Percentiles rank a stretch among this genome's conserved stretches.
Evolutionary conservation across 2,329 filamentous ascomycete species (phyloP).

Genomic region (Ascochyta lentis): DNA sequence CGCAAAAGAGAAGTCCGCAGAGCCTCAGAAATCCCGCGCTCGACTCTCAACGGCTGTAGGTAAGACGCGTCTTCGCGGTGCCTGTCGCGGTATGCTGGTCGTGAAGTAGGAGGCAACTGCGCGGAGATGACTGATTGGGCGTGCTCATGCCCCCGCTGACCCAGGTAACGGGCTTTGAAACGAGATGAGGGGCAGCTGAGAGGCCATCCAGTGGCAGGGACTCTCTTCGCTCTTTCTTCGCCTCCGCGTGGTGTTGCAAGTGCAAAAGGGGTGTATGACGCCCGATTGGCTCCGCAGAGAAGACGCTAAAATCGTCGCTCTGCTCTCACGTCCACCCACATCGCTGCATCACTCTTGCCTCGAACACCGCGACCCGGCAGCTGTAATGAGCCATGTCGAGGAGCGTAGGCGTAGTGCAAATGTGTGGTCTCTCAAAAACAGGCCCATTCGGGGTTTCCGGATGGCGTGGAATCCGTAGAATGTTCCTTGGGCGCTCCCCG

Average conservation of each 20-base stretch:
- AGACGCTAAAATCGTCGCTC: conserved; percentile 30
- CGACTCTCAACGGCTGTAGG: neutral
- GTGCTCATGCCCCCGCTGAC: conserved; percentile 10
- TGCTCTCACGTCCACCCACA: conserved; percentile 39
- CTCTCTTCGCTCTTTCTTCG: conserved; percentile 18
- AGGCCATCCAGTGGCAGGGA: conserved; percentile 30
- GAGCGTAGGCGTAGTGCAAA: conserved; percentile 10
- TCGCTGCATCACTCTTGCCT: conserved; percentile 32
- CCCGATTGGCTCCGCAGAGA: conserved; percentile 30
- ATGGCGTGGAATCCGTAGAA: conserved; percentile 17
- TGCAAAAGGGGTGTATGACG: conserved; percentile 20
- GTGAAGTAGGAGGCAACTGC: conserved; percentile 29
- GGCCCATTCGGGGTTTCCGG: conserved; percentile 15
- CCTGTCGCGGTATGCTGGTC: conserved; percentile 23
- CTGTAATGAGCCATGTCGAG: conserved; percentile 31
- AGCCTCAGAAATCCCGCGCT: neutral
- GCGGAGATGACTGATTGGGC: conserved; percentile 32
- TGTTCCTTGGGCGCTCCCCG: conserved; percentile 23
- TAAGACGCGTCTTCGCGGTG: conserved; percentile 22
- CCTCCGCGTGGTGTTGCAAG: conserved; percentile 20
- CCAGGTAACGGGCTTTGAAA: conserved; percentile 20
- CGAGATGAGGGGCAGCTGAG: conserved; percentile 41
- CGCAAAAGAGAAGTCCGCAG: neutral
- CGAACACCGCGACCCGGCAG: conserved; percentile 25
- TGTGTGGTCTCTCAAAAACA: conserved; percentile 25